Conservation (phyloP, 352 stramenopile genomes). For the Discostella stelligera region DNA sequence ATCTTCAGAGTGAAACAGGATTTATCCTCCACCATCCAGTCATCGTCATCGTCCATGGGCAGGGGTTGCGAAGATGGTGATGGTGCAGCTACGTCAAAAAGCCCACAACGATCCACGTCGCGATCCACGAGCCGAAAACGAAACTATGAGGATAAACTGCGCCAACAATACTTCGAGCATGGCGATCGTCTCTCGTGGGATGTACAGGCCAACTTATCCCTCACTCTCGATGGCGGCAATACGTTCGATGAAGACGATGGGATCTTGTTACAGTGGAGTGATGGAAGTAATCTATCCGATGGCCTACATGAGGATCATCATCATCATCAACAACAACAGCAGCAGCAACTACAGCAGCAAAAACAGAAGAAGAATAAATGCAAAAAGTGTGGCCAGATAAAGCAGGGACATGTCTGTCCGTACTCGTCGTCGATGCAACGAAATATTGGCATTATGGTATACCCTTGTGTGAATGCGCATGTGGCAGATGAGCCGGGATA, state of each 20-base stretch:
- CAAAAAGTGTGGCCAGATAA: constrained; percentile 37
- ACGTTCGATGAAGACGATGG: constrained; percentile 21
- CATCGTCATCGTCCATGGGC: background rate
- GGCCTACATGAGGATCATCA: background rate
- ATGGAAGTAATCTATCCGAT: constrained; percentile 4
- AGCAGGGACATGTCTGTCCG: constrained; percentile 42
- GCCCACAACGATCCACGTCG: background rate
- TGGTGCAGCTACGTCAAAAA: background rate
- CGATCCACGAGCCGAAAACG: constrained; percentile 6
- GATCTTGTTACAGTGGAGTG: background rate
- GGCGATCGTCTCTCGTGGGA: constrained; percentile 47
- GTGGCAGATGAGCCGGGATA: constrained; percentile 35
- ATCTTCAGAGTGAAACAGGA: constrained; percentile 38
- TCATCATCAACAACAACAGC: constrained; percentile 1
- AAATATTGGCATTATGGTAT: constrained; percentile 51
- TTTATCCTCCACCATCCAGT: background rate
- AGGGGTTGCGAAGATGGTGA: background rate
- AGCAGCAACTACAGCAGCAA: constrained; percentile 3
- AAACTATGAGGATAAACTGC: constrained; percentile 35
- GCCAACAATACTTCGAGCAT: constrained; percentile 50
- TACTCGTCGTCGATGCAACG: constrained; percentile 21
- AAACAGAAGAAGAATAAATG: constrained; percentile 35
- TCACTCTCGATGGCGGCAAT: constrained; percentile 14
- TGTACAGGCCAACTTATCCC: constrained; percentile 18
- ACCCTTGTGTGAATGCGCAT: constrained; percentile 40